Conservation (phyloP, 2,329 filamentous ascomycete genomes). For the Aspergillus eucalypticola region DNA sequence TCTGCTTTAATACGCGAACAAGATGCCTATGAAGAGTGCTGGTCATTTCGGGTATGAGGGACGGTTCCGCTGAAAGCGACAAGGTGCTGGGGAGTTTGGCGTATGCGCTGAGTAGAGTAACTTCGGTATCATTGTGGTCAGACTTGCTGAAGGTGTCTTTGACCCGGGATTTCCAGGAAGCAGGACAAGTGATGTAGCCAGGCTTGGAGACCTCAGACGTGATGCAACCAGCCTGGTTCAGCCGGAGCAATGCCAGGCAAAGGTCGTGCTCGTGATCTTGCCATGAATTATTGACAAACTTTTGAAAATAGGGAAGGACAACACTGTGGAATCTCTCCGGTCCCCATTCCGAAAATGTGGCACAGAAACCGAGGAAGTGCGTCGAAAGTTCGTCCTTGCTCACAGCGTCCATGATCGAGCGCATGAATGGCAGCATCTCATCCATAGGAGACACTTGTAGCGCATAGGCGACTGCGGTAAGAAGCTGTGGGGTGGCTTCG, state of each 20-base stretch:
- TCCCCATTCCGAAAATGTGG: conserved; percentile 74
- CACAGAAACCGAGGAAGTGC: conserved; percentile 84
- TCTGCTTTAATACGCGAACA: conserved; percentile 64
- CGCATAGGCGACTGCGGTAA: conserved; percentile 60
- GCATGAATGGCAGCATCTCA: conserved; percentile 69
- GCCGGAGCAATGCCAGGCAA: conserved; percentile 66
- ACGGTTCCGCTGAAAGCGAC: conserved; percentile 59
- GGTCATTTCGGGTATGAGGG: conserved; percentile 65
- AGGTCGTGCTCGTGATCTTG: conserved; percentile 66
- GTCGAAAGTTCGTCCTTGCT: conserved; percentile 65
- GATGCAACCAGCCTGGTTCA: conserved; percentile 53
- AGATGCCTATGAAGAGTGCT: conserved; percentile 67
- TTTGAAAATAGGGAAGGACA: conserved; percentile 79
- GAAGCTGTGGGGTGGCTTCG: conserved; percentile 35
- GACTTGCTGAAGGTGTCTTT: conserved; percentile 64
- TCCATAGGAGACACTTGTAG: conserved; percentile 79
- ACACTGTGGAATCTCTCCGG: conserved; percentile 73
- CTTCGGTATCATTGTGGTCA: conserved; percentile 53
- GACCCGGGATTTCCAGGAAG: conserved; percentile 69
- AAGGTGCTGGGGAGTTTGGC: conserved; percentile 64
- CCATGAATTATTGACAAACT: conserved; percentile 77
- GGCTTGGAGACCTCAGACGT: conserved; percentile 48
- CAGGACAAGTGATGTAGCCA: conserved; percentile 44
- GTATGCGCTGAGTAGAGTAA: conserved; percentile 68
- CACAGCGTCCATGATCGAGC: conserved; percentile 64